A percentile compares a stretch with the other conserved stretches of the same genome.
Evolutionary conservation across 768 basidiomycete genomes (phyloP).

Genomic region (Podaxis pistillaris): DNA sequence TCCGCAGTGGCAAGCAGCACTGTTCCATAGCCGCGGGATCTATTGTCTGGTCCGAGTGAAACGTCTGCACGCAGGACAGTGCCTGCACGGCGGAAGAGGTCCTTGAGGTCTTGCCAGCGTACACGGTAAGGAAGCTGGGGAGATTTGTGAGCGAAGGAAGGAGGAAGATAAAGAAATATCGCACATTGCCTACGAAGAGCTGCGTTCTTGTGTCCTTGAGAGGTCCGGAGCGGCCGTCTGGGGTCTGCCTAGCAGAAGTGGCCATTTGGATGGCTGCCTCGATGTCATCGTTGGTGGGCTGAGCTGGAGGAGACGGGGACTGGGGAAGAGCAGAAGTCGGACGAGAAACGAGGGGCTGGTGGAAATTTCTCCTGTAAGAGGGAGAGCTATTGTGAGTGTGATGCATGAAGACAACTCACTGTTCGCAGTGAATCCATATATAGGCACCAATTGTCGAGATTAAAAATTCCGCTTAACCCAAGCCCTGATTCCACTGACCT

Average conservation of each 20-base stretch:
- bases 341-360: conserved; percentile 1
- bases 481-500: conserved; percentile 9
- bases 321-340: conserved; percentile 1
- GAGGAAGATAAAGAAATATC: conserved; percentile 23
- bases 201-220: conserved; percentile 89
- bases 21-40: conserved; percentile 92
- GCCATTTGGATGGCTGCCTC: conserved; percentile 91
- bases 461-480: conserved; percentile 15
- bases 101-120: conserved; percentile 99
- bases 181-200: conserved; percentile 93
- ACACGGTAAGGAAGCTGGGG: conserved; percentile 90
- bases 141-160: conserved; percentile 13
- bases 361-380: conserved; percentile 11
- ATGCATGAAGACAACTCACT: conserved; percentile 13
- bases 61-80: conserved; percentile 82
- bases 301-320: conserved; percentile 9
- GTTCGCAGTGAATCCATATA: conserved; percentile 12
- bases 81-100: conserved; percentile 93
- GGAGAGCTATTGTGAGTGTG: conserved; percentile 11
- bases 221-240: conserved; percentile 45
- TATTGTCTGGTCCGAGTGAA: conserved; percentile 82
- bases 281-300: conserved; percentile 78
- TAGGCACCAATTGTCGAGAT: conserved; percentile 14
- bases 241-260: conserved; percentile 62
- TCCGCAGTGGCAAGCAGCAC: conserved; percentile 93